Conservation (phyloP, 441 rosid genomes). For the Aquilaria agallochum region DNA sequence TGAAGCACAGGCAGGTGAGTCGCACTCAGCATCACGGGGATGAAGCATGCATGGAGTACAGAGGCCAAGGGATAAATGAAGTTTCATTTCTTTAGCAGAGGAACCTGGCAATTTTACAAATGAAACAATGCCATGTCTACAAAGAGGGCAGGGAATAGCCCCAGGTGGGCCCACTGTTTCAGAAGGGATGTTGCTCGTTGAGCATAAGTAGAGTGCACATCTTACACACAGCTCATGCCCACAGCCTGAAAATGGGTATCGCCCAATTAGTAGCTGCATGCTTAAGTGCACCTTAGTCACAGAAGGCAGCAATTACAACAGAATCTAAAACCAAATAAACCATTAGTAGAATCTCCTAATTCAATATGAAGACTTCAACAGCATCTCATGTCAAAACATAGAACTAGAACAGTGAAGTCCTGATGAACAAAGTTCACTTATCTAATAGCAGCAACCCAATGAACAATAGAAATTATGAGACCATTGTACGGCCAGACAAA, state of each 20-base stretch:
- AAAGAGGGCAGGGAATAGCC: conserved; percentile 92
- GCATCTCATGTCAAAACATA: not conserved
- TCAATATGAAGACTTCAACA: no score
- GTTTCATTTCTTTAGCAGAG: conserved; percentile 54
- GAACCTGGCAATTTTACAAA: conserved; percentile 77
- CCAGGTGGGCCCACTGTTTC: conserved; percentile 70
- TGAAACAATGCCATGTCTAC: conserved; percentile 79
- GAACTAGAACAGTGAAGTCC: not conserved
- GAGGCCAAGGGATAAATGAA: conserved; percentile 72
- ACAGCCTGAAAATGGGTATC: conserved; percentile 53
- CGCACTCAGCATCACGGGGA: conserved; percentile 45
- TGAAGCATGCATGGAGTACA: conserved; percentile 95
- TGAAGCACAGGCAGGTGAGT: conserved; percentile 52
- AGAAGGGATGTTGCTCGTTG: conserved; percentile 66
- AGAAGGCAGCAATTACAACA: not conserved
- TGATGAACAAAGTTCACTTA: no score
- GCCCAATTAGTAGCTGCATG: no score
- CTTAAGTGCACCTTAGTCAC: conserved; percentile 1
- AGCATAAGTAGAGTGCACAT: conserved; percentile 94
- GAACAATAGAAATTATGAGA: not conserved
- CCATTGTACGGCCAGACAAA: conserved; percentile 20
- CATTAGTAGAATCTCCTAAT: no score
- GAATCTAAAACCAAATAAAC: no score
- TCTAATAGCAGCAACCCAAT: not conserved
- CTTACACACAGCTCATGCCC: conserved; percentile 86